Conservation (phyloP, 176 grass and related monocot genomes). For the Oryza nivara region DNA sequence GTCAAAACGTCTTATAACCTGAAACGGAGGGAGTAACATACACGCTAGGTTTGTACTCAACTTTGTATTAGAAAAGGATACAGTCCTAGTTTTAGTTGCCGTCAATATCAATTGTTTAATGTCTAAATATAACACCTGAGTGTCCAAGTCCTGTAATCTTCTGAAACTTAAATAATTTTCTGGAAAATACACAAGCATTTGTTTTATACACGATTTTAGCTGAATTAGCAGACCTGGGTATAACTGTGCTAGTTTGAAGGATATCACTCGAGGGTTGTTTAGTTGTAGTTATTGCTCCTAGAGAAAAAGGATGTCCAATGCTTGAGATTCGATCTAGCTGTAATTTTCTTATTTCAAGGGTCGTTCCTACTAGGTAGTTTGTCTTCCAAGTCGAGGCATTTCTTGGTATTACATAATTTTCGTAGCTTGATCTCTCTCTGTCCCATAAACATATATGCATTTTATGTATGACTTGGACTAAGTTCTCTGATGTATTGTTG, state of each 20-base stretch:
- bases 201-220: not conserved
- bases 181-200: not conserved
- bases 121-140: constrained; percentile 6
- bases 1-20: no score
- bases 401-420: constrained; percentile 22
- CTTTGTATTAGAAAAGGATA: constrained; percentile 5
- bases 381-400: not conserved
- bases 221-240: not conserved
- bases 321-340: not conserved
- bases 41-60: not conserved
- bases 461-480: not conserved
- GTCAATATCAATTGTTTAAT: not conserved
- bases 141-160: constrained; percentile 4
- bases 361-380: not conserved
- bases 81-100: constrained; percentile 21
- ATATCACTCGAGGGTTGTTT: not conserved
- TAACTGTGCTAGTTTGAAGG: not conserved
- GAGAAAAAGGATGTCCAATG: not conserved
- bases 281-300: not conserved
- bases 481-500: not conserved
- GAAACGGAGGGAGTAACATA: not conserved
- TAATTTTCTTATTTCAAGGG: not conserved
- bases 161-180: not conserved
- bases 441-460: not conserved
- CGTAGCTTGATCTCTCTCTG: not conserved